Conservation (phyloP, 176 grass and related monocot genomes). For the Cenchrus fungigraminus region DNA sequence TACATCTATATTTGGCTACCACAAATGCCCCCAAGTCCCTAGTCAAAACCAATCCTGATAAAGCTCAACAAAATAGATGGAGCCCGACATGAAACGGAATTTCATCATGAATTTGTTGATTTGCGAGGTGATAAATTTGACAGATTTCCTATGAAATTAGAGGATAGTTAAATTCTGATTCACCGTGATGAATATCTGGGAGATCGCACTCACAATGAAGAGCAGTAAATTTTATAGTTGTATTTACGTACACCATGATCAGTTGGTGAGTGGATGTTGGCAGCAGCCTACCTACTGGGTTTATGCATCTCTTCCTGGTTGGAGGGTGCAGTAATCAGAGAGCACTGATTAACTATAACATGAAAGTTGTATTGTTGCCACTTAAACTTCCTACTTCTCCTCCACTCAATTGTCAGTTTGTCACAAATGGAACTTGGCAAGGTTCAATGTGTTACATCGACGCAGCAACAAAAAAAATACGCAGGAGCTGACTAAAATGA, state of each 20-base stretch:
- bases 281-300: neutral
- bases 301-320: conserved; percentile 2
- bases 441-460: neutral
- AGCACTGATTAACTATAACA: neutral
- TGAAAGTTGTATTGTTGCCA: neutral
- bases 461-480: neutral
- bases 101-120: too few species aligned
- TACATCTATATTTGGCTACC: too few species aligned
- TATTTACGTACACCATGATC: neutral
- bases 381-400: neutral
- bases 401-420: neutral
- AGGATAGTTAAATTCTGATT: too few species aligned
- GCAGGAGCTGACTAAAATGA: neutral
- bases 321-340: neutral
- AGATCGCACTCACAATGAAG: neutral
- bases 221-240: too few species aligned
- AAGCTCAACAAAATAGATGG: too few species aligned
- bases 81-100: too few species aligned
- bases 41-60: too few species aligned
- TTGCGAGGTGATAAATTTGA: too few species aligned
- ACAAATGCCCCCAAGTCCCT: too few species aligned
- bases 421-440: neutral
- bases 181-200: neutral
- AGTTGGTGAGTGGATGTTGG: neutral
- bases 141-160: too few species aligned